Conservation (phyloP, 495 filamentous ascomycete species). For the Penicillium soppii region DNA sequence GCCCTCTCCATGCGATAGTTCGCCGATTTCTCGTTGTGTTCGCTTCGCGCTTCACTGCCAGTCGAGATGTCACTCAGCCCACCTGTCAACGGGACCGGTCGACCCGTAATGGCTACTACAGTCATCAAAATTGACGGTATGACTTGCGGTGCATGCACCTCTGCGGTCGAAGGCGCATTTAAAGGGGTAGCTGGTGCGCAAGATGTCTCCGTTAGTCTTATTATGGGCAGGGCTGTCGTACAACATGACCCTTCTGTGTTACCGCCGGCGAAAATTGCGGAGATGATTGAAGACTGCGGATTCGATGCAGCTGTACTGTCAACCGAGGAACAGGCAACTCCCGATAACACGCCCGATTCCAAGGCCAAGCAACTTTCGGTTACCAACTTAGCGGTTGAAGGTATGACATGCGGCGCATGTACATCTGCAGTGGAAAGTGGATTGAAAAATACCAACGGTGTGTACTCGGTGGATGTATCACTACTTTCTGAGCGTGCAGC, state of each 20-base stretch:
- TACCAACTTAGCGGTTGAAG: constrained; percentile 87
- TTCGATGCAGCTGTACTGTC: constrained; percentile 93
- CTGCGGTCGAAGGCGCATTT: constrained; percentile 82
- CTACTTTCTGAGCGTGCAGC: constrained; percentile 67
- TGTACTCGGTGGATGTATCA: constrained; percentile 84
- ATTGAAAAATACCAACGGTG: constrained; percentile 68
- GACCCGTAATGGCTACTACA: constrained; percentile 73
- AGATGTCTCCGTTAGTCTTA: constrained; percentile 83
- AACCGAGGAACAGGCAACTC: constrained; percentile 56
- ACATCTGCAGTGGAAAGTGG: constrained; percentile 85
- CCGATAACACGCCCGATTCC: constrained; percentile 14
- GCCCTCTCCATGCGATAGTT: constrained; percentile 31
- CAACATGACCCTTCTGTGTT: constrained; percentile 80
- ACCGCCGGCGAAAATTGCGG: constrained; percentile 68
- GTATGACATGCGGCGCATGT: constrained; percentile 97
- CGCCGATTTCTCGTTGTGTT: constrained; percentile 5
- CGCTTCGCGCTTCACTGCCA: constrained; percentile 13
- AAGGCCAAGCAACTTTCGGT: constrained; percentile 46
- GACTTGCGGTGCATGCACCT: constrained; percentile 93
- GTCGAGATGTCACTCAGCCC: constrained; percentile 20
- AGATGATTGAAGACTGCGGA: constrained; percentile 89
- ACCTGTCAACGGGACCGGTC: constrained; percentile 17
- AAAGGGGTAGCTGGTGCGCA: constrained; percentile 74
- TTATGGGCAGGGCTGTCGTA: constrained; percentile 89
- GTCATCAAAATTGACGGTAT: constrained; percentile 87